These are phyloP conservation scores for Populus davidiana DNA, from an alignment of 345 rosid species.

Conservation along the genomic window DNA sequence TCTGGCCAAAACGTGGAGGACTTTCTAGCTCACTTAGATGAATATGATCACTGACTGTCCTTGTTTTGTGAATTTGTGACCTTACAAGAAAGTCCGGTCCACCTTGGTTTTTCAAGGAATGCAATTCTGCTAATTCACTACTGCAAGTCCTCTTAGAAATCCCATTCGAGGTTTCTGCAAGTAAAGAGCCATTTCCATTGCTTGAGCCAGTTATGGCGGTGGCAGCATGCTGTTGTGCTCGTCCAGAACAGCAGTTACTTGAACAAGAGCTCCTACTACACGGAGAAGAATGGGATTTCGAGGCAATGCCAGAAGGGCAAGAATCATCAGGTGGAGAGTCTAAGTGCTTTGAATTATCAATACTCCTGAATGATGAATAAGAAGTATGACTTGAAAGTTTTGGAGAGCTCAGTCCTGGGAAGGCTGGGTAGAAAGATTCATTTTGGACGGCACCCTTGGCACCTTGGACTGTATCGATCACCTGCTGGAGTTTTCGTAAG, in stretches of 20 bases:
- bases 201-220: constrained; percentile 21
- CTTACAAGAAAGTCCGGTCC: constrained; percentile 45
- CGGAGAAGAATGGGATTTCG: constrained; percentile 69
- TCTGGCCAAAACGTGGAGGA: constrained; percentile 25
- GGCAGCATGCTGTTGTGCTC: constrained; percentile 42
- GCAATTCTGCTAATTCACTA: constrained; percentile 38
- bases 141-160: constrained; percentile 49
- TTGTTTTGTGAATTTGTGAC: constrained; percentile 54
- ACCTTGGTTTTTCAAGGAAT: constrained; percentile 34
- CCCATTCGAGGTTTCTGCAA: constrained; percentile 33
- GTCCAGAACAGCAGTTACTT: constrained; percentile 60
- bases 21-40: constrained; percentile 29
- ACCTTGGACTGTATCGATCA: constrained; percentile 90
- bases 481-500: constrained; percentile 80
- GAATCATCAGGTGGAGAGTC: constrained; percentile 37
- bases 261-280: constrained; percentile 77
- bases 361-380: constrained; percentile 31
- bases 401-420: constrained; percentile 77
- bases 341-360: constrained; percentile 30
- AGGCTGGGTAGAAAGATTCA: constrained; percentile 73
- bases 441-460: constrained; percentile 71
- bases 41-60: constrained; percentile 28
- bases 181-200: constrained; percentile 18
- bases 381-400: constrained; percentile 40
- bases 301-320: constrained; percentile 38